Base-by-base conservation (phyloP, 306 rosid species). In the Malus sylvestris region DNA sequence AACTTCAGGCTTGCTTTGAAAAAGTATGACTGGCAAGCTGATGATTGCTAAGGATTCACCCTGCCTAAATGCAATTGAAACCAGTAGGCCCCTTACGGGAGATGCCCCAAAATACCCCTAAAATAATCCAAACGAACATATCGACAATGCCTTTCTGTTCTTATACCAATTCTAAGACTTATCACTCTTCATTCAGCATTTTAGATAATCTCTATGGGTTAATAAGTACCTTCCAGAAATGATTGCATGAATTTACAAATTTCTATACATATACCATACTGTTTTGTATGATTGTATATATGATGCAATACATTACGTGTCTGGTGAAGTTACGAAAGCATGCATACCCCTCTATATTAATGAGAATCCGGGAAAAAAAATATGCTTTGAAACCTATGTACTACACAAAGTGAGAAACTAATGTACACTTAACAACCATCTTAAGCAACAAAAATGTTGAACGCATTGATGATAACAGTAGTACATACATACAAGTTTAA, bases 21-120 rank as follows among this genome's bases (percentile, higher is more conserved):
- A 10, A 38, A 14, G 58, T 23, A 78, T 65, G 71, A 82, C 35
- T 44, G 71, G 68, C 67, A 68, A 32, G 29, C 8, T 57, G 45
- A 81, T 45, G 68, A 19, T 71, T 68, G 49, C 27, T 67, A 16
- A 78, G 64, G 73, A 44, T 82, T 42, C 55, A 51, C 63, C 8
- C 51, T 12, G 33, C 59, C 68, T 42, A 57, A 9, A 74, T 57
- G 72, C 22, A 46, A 33, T 27, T 10, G 60, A 63, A 61, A 73
- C 51, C 44, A 15, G 68, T 63, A 14, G 3, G 44, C 63, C 46
- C 44, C 57, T 14, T 13, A 44, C 6, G 2, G 68, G 16, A 53
- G 35, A 81, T 6, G 14, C 57, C 20, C 30, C 3, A 4, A 49
- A 23, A 46, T 51, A 23, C 25, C 52, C 35, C 32, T 15, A 45